Evolutionary conservation across 2,329 filamentous ascomycete species (phyloP), one percentile per base, ranked within the genome.

Genomic region (Tolypocladium ophioglossoides): DNA sequence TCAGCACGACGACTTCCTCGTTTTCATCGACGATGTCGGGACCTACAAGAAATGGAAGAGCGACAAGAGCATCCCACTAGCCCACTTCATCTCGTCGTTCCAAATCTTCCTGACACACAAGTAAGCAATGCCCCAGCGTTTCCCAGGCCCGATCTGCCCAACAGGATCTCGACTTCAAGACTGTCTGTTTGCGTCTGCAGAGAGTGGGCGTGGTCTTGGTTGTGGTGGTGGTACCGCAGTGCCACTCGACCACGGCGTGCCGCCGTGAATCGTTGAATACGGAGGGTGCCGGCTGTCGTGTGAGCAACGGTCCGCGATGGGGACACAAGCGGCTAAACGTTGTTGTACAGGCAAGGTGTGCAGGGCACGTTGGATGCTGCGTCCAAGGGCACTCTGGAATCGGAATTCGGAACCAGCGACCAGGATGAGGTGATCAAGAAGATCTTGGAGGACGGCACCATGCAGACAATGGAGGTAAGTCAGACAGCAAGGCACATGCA

Each of bases 21-120:
- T 83, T 68, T 82, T 84, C 62, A 67, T 84, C 51, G 80, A 84
- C 59, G 79, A 82, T 61, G 61, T 69, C 53, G 74, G 87, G 57
- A 77, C 79, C 50, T 84, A 89, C 64, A 77, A 88, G 72, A 85
- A 92, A 71, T 97, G 92, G 92, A 83, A 85, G 77, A 75, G 69
- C 5, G 92, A 97, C 76, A 84, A 82, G 67, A 85, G 80, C 34
- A 76, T 94, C 34, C 87, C 94, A 39, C 75, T 97, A 50, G 80
- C 88, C 1, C 85, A 96, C 65, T 91, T 99, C 54, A 80, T 97
- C 54, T 89, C 85, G 55, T 80, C 87, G 9, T 97, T 89, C 79
- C 89, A 95, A 79, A 78, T 99, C 66, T 95, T 96, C 66, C 76
- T 87, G 46, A 95, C 91, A 38, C 88, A 95, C 77, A 87, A 86